Percentiles rank a stretch among this genome's conserved stretches.
Evolutionary conservation across 345 rosid species (phyloP).

Genomic region (Laguncularia racemosa): DNA sequence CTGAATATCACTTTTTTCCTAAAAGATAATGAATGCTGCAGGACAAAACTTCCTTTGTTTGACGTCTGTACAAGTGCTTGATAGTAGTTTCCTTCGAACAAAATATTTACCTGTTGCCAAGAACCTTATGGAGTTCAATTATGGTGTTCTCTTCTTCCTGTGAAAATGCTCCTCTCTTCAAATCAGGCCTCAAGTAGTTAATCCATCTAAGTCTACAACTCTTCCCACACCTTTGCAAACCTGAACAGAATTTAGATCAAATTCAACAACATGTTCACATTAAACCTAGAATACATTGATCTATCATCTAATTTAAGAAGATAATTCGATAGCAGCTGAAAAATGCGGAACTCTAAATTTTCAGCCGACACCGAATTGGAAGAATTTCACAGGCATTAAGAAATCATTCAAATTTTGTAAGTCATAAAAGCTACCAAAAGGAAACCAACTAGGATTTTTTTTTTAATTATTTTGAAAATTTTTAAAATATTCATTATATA

Average conservation of each 20-base stretch:
- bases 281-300: too few species aligned
- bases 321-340: too few species aligned
- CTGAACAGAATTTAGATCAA: conserved; percentile 19
- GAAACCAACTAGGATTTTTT: not conserved
- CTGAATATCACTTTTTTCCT: too few species aligned
- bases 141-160: conserved; percentile 81
- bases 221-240: conserved; percentile 90
- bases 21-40: too few species aligned
- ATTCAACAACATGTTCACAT: too few species aligned
- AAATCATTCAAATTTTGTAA: not conserved
- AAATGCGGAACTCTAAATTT: too few species aligned
- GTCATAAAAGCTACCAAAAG: not conserved
- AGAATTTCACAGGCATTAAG: not conserved
- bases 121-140: conserved; percentile 77
- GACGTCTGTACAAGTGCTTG: too few species aligned
- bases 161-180: conserved; percentile 92
- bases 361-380: not conserved
- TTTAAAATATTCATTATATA: conserved; percentile 7
- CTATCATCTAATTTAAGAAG: too few species aligned
- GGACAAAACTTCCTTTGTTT: too few species aligned
- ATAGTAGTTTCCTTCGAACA: too few species aligned
- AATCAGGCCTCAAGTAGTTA: conserved; percentile 90
- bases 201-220: conserved; percentile 96
- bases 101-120: conserved; percentile 63
- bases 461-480: not conserved